Base-by-base conservation (phyloP, 2,329 filamentous ascomycete species). In the Mycocentrospora acerina region DNA sequence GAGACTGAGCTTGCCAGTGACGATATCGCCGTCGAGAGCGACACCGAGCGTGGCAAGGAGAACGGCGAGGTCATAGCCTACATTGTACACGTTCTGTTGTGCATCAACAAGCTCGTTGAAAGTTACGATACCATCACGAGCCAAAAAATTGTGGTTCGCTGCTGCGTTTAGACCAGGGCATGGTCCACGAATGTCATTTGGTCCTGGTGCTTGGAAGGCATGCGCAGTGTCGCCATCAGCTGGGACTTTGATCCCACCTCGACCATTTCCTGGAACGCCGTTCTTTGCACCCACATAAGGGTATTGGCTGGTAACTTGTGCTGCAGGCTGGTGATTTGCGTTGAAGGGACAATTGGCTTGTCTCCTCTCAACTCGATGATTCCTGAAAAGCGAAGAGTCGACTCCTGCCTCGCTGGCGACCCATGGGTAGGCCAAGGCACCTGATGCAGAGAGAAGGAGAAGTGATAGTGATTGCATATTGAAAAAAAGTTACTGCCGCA, bases 21-120 rank as follows among this genome's bases (percentile, higher is more conserved):
- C 52, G 3, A 67, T 33, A 37, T 73, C 71, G 14, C 71, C 71
- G 33, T 71, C 69, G 4, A 67, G 47, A 10, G 57, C 57, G 5
- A 74, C 58, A 35, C 68, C 69, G 7, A 71, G 60, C 7, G 62
- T 51, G 3, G 71, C 69, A 9, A 73, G 61, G 10, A 70, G 48
- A 18, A 59, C 56, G 7, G 70, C 64, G 16, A 72, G 57, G 41
- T 71, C 69, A 34, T 68, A 71, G 32, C 60, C 68, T 15, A 73
- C 64, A 25, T 73, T 73, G 58, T 71, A 74, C 17, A 73, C 40
- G 32, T 74, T 72, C 48, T 73, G 70, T 31, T 71, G 67, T 22
- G 69, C 69, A 43, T 71, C 68, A 31, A 73, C 68, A n/a, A 73
- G 61, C 49, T 73, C 70, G 29, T 57, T 62, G 58, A 66, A 71